Conservation (phyloP, 441 rosid genomes). For the Flueggea neowawraea region DNA sequence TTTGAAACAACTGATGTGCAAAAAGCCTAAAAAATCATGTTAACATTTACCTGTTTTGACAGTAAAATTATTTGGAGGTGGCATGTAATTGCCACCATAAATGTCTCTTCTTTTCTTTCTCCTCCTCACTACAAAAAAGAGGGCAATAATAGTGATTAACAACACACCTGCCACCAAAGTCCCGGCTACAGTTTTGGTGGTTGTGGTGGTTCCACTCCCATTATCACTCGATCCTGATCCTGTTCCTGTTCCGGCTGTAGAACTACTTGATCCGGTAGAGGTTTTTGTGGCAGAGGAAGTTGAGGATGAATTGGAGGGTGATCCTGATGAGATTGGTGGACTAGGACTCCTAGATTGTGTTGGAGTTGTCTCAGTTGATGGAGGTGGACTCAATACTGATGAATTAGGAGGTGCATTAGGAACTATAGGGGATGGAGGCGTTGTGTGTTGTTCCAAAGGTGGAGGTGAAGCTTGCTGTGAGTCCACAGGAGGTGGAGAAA, state of each 20-base stretch:
- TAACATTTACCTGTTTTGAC: slow-evolving; percentile 42
- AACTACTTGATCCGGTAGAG: slow-evolving; percentile 5
- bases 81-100: slow-evolving; percentile 33
- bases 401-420: slow-evolving; percentile 17
- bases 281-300: slow-evolving; percentile 11
- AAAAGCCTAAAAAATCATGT: background rate
- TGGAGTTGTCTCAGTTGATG: background rate
- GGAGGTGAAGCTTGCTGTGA: slow-evolving; percentile 15
- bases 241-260: slow-evolving; percentile 7
- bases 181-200: slow-evolving; percentile 21
- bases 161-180: slow-evolving; percentile 32
- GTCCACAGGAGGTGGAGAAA: slow-evolving; percentile 6
- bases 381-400: background rate
- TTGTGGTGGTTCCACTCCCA: slow-evolving; percentile 5
- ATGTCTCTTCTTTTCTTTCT: slow-evolving; percentile 33
- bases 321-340: slow-evolving; percentile 3
- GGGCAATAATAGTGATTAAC: slow-evolving; percentile 36
- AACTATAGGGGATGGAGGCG: slow-evolving; percentile 15
- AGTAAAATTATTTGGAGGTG: slow-evolving; percentile 33
- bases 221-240: background rate
- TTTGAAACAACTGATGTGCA: background rate
- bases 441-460: slow-evolving; percentile 2
- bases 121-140: slow-evolving; percentile 28
- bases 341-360: background rate
- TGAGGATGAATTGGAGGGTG: slow-evolving; percentile 12